Conservation (phyloP, 1,139 yeast genomes). For the Pneumocystis carinii region DNA sequence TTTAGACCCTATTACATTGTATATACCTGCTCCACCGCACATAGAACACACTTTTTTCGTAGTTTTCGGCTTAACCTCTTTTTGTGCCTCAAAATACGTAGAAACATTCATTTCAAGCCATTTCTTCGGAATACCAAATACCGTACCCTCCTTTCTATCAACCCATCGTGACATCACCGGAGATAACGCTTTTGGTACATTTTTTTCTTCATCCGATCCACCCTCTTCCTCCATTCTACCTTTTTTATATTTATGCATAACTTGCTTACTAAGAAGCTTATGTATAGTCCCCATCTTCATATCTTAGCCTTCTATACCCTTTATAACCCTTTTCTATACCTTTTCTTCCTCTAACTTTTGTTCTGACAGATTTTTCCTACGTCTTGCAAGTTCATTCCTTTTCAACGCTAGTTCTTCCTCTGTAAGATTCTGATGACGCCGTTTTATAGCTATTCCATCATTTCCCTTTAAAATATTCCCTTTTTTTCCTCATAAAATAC, state of each 20-base stretch:
- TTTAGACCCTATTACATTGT: not conserved
- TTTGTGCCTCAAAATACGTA: not conserved
- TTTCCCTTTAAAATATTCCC: no score
- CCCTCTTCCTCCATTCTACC: not conserved
- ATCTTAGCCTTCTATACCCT: not conserved
- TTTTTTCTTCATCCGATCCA: not conserved
- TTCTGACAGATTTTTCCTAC: conserved; percentile 72
- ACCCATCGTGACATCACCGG: conserved; percentile 1
- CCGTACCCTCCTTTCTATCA: not conserved
- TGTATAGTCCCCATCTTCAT: not conserved
- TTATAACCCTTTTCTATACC: conserved; percentile 2
- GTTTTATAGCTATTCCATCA: conserved; percentile 7
- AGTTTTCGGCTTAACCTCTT: not conserved
- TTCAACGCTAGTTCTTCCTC: conserved; percentile 74
- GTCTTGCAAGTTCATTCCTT: conserved; percentile 77
- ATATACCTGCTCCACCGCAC: not conserved
- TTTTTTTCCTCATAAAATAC: conserved; percentile 12
- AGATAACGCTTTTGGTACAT: not conserved
- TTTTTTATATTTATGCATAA: not conserved
- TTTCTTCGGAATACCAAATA: not conserved
- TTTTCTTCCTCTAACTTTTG: conserved; percentile 83
- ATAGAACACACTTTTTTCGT: not conserved
- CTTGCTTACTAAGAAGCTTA: conserved; percentile 1
- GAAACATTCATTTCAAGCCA: not conserved
- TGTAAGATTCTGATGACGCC: conserved; percentile 38